Conservation (phyloP, 2,329 filamentous ascomycete species). For the Malbranchea cinnamomea region DNA sequence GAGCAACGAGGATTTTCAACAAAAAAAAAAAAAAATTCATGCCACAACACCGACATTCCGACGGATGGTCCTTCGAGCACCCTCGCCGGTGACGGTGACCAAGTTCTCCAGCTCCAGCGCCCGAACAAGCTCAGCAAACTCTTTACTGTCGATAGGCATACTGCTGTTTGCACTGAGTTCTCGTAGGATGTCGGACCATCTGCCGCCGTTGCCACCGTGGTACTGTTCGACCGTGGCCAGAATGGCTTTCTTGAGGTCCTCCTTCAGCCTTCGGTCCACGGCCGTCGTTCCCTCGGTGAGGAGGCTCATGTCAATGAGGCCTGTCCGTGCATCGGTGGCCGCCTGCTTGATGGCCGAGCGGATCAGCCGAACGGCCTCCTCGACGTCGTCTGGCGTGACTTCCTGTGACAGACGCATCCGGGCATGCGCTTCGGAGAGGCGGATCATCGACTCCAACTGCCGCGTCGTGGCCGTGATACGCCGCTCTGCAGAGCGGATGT, state of each 20-base stretch:
- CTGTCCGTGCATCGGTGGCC: slow-evolving; percentile 81
- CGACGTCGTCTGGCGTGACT: slow-evolving; percentile 70
- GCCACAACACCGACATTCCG: slow-evolving; percentile 47
- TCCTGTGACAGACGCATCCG: slow-evolving; percentile 78
- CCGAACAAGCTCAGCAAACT: slow-evolving; percentile 72
- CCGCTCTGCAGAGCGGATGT: slow-evolving; percentile 76
- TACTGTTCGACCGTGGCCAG: slow-evolving; percentile 67
- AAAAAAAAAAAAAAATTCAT: slow-evolving; percentile 4
- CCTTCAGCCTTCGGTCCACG: slow-evolving; percentile 66
- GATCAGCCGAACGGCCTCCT: slow-evolving; percentile 84
- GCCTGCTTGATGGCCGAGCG: slow-evolving; percentile 89
- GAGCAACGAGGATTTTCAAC: background rate
- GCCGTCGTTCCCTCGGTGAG: slow-evolving; percentile 88
- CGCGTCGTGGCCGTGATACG: slow-evolving; percentile 95
- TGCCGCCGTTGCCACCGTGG: slow-evolving; percentile 48
- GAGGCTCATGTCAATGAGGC: slow-evolving; percentile 91
- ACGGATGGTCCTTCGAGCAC: slow-evolving; percentile 65
- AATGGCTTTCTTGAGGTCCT: slow-evolving; percentile 71
- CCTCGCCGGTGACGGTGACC: slow-evolving; percentile 70
- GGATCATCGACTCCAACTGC: slow-evolving; percentile 97
- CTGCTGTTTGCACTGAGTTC: slow-evolving; percentile 57
- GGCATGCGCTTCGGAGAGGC: slow-evolving; percentile 85
- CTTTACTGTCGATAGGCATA: slow-evolving; percentile 54
- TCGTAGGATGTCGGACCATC: slow-evolving; percentile 64
- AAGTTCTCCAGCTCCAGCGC: slow-evolving; percentile 71